These are phyloP conservation scores for Penicillium sp. DNA, from an alignment of 2,329 filamentous ascomycete genomes.

Conservation along the genomic window DNA sequence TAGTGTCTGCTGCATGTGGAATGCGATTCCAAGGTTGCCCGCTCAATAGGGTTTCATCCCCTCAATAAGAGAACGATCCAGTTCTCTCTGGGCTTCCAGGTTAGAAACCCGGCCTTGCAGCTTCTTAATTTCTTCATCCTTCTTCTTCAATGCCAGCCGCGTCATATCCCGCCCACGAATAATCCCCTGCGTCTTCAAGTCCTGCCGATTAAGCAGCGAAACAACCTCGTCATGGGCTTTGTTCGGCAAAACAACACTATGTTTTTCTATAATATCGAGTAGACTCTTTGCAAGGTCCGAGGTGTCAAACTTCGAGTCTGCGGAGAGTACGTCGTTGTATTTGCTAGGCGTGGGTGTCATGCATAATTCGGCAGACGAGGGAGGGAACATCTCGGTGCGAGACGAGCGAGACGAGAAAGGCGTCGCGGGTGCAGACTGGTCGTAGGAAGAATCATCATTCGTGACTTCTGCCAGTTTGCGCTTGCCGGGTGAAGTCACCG, in stretches of 20 bases:
- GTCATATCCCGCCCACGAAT: constrained; percentile 65
- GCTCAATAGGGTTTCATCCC: not conserved
- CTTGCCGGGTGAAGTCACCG: constrained; percentile 39
- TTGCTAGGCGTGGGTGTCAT: constrained; percentile 35
- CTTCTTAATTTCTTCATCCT: constrained; percentile 64
- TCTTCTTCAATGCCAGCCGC: constrained; percentile 60
- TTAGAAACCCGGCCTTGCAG: constrained; percentile 64
- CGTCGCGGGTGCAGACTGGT: constrained; percentile 7
- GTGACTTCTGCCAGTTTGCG: constrained; percentile 33
- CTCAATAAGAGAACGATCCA: constrained; percentile 50
- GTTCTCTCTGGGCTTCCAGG: constrained; percentile 57
- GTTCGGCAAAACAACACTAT: constrained; percentile 36
- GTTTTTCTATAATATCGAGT: constrained; percentile 36
- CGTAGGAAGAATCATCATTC: not conserved
- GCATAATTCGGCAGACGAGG: constrained; percentile 32
- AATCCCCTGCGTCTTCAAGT: constrained; percentile 61
- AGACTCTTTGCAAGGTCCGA: constrained; percentile 26
- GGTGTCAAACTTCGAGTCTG: constrained; percentile 20
- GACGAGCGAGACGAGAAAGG: constrained; percentile 14
- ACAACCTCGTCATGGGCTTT: constrained; percentile 39
- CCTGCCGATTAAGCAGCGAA: constrained; percentile 55
- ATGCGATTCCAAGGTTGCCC: not conserved
- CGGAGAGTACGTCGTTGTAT: constrained; percentile 31
- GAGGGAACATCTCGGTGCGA: constrained; percentile 12
- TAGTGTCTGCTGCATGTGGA: not conserved